Base-by-base conservation (phyloP, 805 yeast species). In the Torulaspora delbrueckii region DNA sequence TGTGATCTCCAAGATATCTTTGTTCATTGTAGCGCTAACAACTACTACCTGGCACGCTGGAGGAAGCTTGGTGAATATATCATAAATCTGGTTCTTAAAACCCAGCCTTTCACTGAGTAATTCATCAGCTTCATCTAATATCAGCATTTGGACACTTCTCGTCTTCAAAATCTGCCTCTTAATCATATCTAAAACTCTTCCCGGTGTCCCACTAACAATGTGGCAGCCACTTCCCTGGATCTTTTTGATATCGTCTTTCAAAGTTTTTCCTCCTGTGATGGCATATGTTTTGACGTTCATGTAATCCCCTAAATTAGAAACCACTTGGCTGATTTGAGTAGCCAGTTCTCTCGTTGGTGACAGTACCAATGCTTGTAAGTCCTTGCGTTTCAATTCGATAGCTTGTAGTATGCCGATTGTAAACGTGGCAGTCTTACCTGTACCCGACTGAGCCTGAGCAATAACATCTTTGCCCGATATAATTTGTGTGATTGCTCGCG, bases 381-480 rank as follows among this genome's bases (percentile, higher is more conserved):
- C 86, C 62, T 81, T 77, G 52, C 78, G 71, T 52, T 75, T 78
- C 46, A 82, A 73, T 58, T 91, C 96, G 45, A 93, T 78, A 53
- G 79, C 86, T 70, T 93, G 95, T 54, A 93, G 73, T 76, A 89
- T 86, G 22, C 96, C 91, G 56, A 93, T 91, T 43, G 97, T 78
- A 71, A 93, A 93, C n/a, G 99, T 93, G 40, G 98, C 99, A 2
- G 99, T 93, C 70, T 93, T 93, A 70, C 99, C 99, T 19, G 99
- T 93, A 65, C 99, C 99, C 8, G 96, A 88, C 69, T 93, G 99
- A 34, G 99, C 98, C 71, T 93, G 99, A 40, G 98, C 98, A 50
- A 93, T 82, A 31, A 89, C 90, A 67, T 93, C 99, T 66, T 88
- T 81, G 28, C 97, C 98, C 56, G 82, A 80, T 55, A 89, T 86